Conservation (phyloP, 257 asterid species). For the Solanum gracilifrons region DNA sequence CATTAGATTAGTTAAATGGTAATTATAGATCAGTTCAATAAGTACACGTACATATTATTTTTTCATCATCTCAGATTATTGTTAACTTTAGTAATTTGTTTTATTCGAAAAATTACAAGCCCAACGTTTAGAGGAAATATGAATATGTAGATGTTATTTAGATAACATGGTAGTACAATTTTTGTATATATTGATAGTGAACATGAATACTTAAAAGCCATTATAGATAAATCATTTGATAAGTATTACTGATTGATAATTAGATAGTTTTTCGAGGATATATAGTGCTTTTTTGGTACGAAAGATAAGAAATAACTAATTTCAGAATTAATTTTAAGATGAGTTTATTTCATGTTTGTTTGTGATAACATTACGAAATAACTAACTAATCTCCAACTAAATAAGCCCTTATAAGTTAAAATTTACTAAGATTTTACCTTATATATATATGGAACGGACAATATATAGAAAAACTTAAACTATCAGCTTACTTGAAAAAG, state of each 20-base stretch:
- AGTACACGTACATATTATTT: no score
- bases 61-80: background rate
- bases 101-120: background rate
- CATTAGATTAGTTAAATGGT: background rate
- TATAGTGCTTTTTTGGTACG: no score
- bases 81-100: background rate
- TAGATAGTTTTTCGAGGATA: no score
- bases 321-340: no score
- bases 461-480: no score
- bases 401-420: background rate
- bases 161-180: background rate
- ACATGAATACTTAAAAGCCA: background rate
- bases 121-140: background rate
- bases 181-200: background rate
- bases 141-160: background rate
- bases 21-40: background rate
- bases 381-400: no score
- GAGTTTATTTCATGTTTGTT: no score
- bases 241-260: background rate
- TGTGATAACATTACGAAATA: no score
- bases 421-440: background rate
- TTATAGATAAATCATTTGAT: background rate
- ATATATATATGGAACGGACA: no score
- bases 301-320: no score
- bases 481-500: background rate